Evolutionary conservation across 805 yeast species (phyloP), one percentile per base, ranked within the genome.

Genomic region (Sungouiozyma ichnusensis): DNA sequence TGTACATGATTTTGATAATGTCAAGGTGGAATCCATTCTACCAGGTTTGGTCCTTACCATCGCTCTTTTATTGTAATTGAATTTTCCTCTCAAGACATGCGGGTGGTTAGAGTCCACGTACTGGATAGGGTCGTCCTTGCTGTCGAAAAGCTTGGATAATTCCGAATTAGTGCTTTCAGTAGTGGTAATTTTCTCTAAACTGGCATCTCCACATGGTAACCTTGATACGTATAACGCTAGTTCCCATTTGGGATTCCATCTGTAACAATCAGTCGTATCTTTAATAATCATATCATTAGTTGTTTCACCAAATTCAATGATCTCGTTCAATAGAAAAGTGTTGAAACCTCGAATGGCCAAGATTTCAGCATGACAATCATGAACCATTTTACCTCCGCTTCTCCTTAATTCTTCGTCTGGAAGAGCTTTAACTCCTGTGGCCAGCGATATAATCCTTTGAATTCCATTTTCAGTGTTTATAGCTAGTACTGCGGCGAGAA

Each of bases 31-130:
- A 56, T 92, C 97, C 20, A 68, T 58, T 39, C 97, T 61, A 1
- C 98, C 98, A 0, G 97, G 98, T 55, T 92, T 90, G 0, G 97
- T 88, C 47, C 98, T 68, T 1, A 90, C 87, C 7, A 66, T 60
- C 0, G 95, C 95, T 2, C 70, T 60, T 16, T 62, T 51, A 14
- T 62, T 63, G 48, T 75, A 80, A 55, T 75, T 67, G 31, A 72
- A 73, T 33, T 94, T 60, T 0, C 97, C 97, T 51, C 95, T 57
- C 1, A 74, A 14, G 0, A 65, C 48, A 0, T 52, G 51, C 8
- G 42, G 50, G 47, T 62, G 57, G 0, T 44, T 35, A 2, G 54
- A 52, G 17, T 55, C 53, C 2, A 56, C 39, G 27, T 53, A 64
- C 35, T 63, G 67, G 3, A 48, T 44, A 3, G 42, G 36, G 37